These are phyloP conservation scores for Curvularia spicifera DNA, from an alignment of 2,329 filamentous ascomycete species.

Conservation along the genomic window DNA sequence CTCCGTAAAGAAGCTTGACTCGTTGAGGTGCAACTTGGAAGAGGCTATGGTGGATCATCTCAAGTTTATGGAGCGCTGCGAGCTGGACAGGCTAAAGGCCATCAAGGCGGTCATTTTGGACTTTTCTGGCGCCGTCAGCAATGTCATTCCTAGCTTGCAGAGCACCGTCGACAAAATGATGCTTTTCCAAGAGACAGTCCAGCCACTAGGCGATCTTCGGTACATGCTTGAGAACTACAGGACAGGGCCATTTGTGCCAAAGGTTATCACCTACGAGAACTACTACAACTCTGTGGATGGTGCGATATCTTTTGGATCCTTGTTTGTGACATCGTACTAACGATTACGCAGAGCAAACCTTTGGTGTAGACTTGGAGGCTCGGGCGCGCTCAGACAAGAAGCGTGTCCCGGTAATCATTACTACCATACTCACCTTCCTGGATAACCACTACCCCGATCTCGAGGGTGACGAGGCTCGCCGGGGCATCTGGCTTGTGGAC, in stretches of 20 bases:
- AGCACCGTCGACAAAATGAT: conserved; percentile 98
- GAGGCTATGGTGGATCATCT: conserved; percentile 92
- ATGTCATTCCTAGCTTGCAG: conserved; percentile 94
- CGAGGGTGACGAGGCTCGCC: conserved; percentile 91
- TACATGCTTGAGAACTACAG: conserved; percentile 97
- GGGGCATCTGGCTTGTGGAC: conserved; percentile 92
- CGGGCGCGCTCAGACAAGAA: conserved; percentile 92
- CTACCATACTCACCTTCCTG: conserved; percentile 89
- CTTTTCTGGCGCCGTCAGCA: conserved; percentile 96
- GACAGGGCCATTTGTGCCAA: conserved; percentile 89
- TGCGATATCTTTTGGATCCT: conserved; percentile 36
- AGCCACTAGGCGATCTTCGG: conserved; percentile 84
- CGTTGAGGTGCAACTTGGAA: conserved; percentile 91
- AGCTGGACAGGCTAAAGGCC: conserved; percentile 92
- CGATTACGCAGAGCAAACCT: conserved; percentile 75
- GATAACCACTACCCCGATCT: conserved; percentile 97
- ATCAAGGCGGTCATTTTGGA: conserved; percentile 98
- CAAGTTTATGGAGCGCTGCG: conserved; percentile 95
- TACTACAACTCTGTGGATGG: conserved; percentile 97
- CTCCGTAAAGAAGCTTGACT: conserved; percentile 83
- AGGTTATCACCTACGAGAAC: conserved; percentile 93
- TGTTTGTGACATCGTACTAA: conserved; percentile 22
- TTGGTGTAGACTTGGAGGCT: conserved; percentile 96
- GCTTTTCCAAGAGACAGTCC: conserved; percentile 98
- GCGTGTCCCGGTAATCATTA: conserved; percentile 89